Percentiles rank a stretch among this genome's conserved stretches.
phyloP scores from a whole-genome alignment of 495 filamentous ascomycete genomes.

The Delitschia confertaspora region DNA sequence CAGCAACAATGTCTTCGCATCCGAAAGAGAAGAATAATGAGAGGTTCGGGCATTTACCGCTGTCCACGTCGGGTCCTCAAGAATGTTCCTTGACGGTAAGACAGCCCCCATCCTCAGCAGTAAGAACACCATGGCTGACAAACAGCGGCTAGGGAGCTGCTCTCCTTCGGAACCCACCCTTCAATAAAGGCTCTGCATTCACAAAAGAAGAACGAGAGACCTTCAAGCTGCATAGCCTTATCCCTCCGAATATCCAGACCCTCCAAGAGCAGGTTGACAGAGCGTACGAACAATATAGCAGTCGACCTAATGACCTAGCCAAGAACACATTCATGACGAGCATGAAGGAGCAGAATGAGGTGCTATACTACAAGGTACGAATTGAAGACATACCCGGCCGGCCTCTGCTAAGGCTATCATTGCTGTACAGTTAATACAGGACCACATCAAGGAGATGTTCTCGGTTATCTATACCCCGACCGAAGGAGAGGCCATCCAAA shows the following conservation, averaged over 20 bases:
- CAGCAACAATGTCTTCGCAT: constrained; percentile 12
- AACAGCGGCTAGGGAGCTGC: constrained; percentile 44
- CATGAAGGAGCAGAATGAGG: constrained; percentile 74
- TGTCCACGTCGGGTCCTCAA: constrained; percentile 54
- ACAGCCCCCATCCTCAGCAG: constrained; percentile 7
- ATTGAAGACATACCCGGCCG: background rate
- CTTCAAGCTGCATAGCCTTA: constrained; percentile 62
- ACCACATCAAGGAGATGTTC: constrained; percentile 77
- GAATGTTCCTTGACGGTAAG: constrained; percentile 45
- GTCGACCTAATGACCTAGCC: constrained; percentile 50
- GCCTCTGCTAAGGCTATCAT: constrained; percentile 1
- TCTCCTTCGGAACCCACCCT: constrained; percentile 58
- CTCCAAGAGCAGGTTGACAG: constrained; percentile 71
- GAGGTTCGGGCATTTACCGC: constrained; percentile 52
- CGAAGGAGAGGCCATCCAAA: constrained; percentile 82
- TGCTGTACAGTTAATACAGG: constrained; percentile 45
- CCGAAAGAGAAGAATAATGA: constrained; percentile 16
- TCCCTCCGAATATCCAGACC: constrained; percentile 65
- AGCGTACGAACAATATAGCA: constrained; percentile 71
- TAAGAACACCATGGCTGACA: constrained; percentile 3
- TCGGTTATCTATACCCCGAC: constrained; percentile 84
- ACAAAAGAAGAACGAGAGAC: constrained; percentile 54
- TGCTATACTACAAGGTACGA: constrained; percentile 60
- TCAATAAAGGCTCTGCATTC: constrained; percentile 81
- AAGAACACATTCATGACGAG: constrained; percentile 79